Base-by-base conservation (phyloP, 352 stramenopile species). In the Globisporangium iwayamae region DNA sequence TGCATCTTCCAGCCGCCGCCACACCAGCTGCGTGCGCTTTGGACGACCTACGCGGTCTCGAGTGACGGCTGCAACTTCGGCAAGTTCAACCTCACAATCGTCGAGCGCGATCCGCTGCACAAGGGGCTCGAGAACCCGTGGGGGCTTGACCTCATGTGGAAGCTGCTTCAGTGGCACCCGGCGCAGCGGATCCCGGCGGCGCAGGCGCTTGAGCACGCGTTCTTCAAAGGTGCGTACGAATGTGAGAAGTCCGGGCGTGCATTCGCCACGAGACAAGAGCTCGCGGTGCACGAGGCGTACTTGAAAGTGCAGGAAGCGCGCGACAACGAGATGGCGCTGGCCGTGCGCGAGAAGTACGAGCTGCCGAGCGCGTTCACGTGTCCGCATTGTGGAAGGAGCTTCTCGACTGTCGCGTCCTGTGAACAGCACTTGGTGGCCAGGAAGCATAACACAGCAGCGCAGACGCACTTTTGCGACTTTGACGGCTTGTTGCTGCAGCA, bases 81-180 rank as follows among this genome's bases (percentile, higher is more conserved):
- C n/a, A 84, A 91, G 54, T 98, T 98, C 72, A 94, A 98, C 46
- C 79, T 79, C 65, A 97, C 92, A n/a, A 78, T 98, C 14, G 71
- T 94, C 20, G 78, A 84, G 34, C 76, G 96, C 14, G 96, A 99
- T 73, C 92, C 90, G 41, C 78, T 98, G 11, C 91, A 87, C 41
- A 84, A 89, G 2, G 96, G 96, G 4, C 91, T 98, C 52, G 77
- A 91, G 67, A 78, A 91, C 53, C 56, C 62, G 0, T 94, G 72
- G 69, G 83, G 83, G 1, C 73, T 98, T 22, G 88, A 99, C 78
- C 74, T 99, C 25, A 91, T 99, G 62, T 98, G 89, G 86, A 83
- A 89, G 38, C 70, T 99, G 43, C 79, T 99, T 25, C 88, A 96
- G 34, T 98, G 89, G 88, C 78, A 98, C 76, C 94, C 96, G 13